Base-by-base conservation (phyloP, 164 flowering plant genomes). In the Tinospora cordifolia region DNA sequence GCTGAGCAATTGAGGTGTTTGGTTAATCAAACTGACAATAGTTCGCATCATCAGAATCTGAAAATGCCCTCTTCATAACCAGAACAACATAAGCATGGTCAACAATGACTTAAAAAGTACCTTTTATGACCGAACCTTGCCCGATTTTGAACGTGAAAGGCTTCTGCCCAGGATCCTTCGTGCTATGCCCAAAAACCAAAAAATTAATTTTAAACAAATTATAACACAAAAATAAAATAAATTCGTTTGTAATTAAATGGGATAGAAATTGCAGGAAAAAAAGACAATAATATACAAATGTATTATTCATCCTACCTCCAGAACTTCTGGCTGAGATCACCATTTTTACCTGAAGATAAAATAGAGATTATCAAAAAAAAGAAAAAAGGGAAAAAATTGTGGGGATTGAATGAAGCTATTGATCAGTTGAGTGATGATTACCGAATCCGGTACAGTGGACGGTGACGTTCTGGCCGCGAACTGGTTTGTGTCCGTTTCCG, bases 361-460 rank as follows among this genome's bases (percentile, higher is more conserved):
- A 30, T 30, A 2, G 4, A 30, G 36, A 30, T 30, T 30, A 30
- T 30, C 4, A 62, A 19, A n/a, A 59, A 69, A 6, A 57, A 34
- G 57, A 19, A 21, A 13, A 51, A 57, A 51, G 6, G 27, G 63
- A 6, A 12, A 62, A 62, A 62, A 15, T 3, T 3, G 65, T 15
- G 13, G 24, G 0, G 30, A n/a, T 14, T 1, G 14, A 27, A 19
- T 1, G 14, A 27, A 19, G n/a, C 26, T 9, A 65, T 65, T 17
- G 0, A 17, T n/a, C n/a, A n/a, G n/a, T n/a, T n/a, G 27, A 22
- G 8, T 65, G 19, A 44, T 22, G 22, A 14, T 2, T 26, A 86
- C 98, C 98, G 36, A 69, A 92, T 21, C 98, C 98, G 64, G 96
- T 89, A 86, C 98, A 92, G 80, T 90, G 98, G 60, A 92, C 96